Evolutionary conservation across 495 filamentous ascomycete genomes (phyloP).

Genomic region (Talaromyces borbonicus): DNA sequence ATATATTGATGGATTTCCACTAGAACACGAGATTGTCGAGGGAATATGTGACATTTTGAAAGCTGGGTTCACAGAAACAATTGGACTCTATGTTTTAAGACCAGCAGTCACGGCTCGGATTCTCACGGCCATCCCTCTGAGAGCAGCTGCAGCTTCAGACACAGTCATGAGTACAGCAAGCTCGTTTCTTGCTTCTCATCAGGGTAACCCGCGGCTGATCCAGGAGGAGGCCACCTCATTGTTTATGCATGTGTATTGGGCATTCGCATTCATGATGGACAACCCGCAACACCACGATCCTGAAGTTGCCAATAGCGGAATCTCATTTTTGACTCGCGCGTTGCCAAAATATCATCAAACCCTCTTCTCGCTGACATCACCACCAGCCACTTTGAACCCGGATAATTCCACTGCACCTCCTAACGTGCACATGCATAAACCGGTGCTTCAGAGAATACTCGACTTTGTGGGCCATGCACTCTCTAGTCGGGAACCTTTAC

Average conservation of each 20-base stretch:
- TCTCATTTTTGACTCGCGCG: constrained; percentile 60
- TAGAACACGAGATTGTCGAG: constrained; percentile 63
- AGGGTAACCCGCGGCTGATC: constrained; percentile 47
- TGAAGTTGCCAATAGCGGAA: constrained; percentile 67
- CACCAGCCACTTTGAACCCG: constrained; percentile 37
- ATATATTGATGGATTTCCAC: constrained; percentile 44
- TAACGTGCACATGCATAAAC: constrained; percentile 12
- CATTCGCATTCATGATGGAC: constrained; percentile 55
- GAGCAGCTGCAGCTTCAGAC: constrained; percentile 59
- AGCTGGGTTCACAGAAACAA: constrained; percentile 68
- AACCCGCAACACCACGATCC: constrained; percentile 49
- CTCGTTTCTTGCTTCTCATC: constrained; percentile 53
- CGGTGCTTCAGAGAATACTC: constrained; percentile 59
- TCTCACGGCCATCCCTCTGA: constrained; percentile 49
- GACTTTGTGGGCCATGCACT: constrained; percentile 67
- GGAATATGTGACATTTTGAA: constrained; percentile 65
- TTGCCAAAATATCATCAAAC: constrained; percentile 49
- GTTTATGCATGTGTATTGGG: constrained; percentile 52
- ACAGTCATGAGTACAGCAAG: constrained; percentile 74
- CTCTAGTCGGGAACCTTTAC: constrained; percentile 61
- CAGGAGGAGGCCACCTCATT: constrained; percentile 42
- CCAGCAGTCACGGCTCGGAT: constrained; percentile 61
- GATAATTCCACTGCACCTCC: constrained; percentile 28
- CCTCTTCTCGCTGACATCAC: constrained; percentile 26
- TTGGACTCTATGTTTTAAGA: constrained; percentile 68